Evolutionary conservation across 345 rosid genomes (phyloP).

Genomic region (Eucalyptus polyanthemos): DNA sequence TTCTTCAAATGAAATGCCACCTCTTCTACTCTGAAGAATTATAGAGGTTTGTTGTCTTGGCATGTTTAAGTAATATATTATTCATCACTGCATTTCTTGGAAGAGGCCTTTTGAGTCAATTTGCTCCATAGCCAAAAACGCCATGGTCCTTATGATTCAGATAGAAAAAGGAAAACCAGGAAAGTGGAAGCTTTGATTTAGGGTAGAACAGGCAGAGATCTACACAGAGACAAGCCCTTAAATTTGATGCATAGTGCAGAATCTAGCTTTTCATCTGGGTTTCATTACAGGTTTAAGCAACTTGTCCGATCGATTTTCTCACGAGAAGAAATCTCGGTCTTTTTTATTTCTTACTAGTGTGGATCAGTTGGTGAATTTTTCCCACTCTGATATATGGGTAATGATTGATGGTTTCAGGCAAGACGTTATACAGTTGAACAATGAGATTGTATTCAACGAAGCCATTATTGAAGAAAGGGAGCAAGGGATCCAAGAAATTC

Average conservation of each 20-base stretch:
- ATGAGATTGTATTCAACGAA: constrained; percentile 87
- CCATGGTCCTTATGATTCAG: neutral
- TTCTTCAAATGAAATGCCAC: neutral
- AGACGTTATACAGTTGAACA: constrained; percentile 69
- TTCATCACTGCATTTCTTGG: neutral
- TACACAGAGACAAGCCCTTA: neutral
- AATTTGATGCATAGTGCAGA: neutral
- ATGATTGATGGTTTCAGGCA: constrained; percentile 24
- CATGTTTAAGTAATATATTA: neutral
- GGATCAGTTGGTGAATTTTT: neutral
- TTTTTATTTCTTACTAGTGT: neutral
- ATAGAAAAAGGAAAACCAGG: neutral
- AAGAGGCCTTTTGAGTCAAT: neutral
- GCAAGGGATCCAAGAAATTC: constrained; percentile 87
- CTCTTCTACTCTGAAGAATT: neutral
- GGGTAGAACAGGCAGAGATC: neutral
- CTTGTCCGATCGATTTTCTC: neutral
- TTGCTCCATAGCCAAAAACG: neutral
- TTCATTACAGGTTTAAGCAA: neutral
- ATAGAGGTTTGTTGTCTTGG: neutral
- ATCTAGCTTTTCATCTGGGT: neutral
- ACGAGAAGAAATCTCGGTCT: neutral
- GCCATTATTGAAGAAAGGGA: constrained; percentile 94
- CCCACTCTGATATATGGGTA: neutral
- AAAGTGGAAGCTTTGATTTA: neutral